Conservation (phyloP, 2,329 filamentous ascomycete genomes). For the Sporothrix protearum region DNA sequence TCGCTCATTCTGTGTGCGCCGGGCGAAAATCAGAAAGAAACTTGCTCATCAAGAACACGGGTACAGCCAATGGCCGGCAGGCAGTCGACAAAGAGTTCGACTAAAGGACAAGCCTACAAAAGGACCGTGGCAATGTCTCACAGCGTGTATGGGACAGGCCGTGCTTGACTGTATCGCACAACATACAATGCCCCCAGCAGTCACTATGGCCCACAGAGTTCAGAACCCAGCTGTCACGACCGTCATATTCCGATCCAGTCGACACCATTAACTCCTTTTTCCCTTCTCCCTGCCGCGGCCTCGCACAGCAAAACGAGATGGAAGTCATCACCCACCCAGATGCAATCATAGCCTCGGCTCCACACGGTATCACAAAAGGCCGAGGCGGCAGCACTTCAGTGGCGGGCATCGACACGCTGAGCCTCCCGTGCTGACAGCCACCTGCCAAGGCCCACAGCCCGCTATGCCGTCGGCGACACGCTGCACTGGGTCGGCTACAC, state of each 20-base stretch:
- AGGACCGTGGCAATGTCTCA: background rate
- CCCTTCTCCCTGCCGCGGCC: constrained; percentile 19
- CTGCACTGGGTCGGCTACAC: constrained; percentile 60
- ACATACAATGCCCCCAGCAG: background rate
- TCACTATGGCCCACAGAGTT: background rate
- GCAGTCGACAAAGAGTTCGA: background rate
- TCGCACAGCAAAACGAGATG: constrained; percentile 26
- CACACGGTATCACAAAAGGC: constrained; percentile 48
- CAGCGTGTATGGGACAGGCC: background rate
- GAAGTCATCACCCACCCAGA: constrained; percentile 24
- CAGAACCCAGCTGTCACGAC: background rate
- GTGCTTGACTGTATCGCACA: background rate
- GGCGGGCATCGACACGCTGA: constrained; percentile 46
- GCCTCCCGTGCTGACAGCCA: constrained; percentile 64
- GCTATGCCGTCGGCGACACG: constrained; percentile 61
- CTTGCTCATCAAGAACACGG: constrained; percentile 7
- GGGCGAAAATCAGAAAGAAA: background rate
- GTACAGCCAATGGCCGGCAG: background rate
- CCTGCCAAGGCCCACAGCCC: constrained; percentile 56
- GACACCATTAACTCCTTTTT: background rate
- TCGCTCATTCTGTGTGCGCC: background rate
- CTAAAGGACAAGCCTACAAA: background rate
- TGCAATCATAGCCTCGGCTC: constrained; percentile 32
- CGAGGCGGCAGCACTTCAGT: constrained; percentile 47
- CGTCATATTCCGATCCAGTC: background rate